Evolutionary conservation across 73 alveolate genomes (phyloP).

Genomic region (Stentor roeselii): DNA sequence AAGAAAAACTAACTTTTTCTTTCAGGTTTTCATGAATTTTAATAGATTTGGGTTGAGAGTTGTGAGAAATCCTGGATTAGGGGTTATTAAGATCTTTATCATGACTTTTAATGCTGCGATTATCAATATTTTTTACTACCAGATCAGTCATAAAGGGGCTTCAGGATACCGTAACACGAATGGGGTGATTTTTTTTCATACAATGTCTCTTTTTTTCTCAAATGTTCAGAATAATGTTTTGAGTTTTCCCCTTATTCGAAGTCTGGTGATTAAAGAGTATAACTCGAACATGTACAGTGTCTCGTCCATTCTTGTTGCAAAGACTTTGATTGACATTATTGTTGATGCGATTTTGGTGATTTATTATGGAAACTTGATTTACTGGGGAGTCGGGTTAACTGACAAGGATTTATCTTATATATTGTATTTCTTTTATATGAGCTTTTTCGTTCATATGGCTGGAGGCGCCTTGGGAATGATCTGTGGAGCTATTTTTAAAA

Average conservation of each 20-base stretch:
- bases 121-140: not conserved
- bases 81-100: not conserved
- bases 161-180: not conserved
- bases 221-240: not conserved
- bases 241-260: not conserved
- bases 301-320: not conserved
- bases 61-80: not conserved
- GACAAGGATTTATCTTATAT: too few relatives aligned
- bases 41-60: not conserved
- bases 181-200: not conserved
- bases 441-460: not conserved
- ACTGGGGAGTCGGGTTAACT: slow-evolving; percentile 4
- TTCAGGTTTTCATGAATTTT: not conserved
- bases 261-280: not conserved
- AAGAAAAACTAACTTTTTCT: not conserved
- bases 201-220: not conserved
- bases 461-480: not conserved
- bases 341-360: not conserved
- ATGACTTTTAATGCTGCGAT: not conserved
- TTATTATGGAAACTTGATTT: too few relatives aligned
- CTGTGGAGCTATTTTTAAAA: not conserved
- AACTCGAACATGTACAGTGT: not conserved
- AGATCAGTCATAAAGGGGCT: not conserved
- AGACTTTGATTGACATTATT: not conserved
- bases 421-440: not conserved